These are phyloP conservation scores for Herpetospermum pedunculosum DNA, from an alignment of 306 rosid genomes.

Conservation along the genomic window DNA sequence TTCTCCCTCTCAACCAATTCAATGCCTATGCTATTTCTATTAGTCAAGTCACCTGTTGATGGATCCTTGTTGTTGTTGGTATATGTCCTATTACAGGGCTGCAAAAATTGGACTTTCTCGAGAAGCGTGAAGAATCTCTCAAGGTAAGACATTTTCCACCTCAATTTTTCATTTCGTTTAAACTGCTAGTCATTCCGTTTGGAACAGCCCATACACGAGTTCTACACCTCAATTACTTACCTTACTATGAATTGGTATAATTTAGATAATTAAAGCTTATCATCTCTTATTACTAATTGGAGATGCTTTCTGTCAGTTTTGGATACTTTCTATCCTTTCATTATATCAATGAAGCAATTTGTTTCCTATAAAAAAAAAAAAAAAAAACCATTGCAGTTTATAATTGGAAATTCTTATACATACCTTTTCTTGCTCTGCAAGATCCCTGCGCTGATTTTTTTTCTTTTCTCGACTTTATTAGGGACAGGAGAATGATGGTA, in stretches of 20 bases:
- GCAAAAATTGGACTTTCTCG: slow-evolving; percentile 7
- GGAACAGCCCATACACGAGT: too few species aligned
- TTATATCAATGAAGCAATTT: too few species aligned
- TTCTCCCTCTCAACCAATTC: not conserved
- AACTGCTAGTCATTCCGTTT: too few species aligned
- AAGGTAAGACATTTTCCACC: not conserved
- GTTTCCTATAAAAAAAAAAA: too few species aligned
- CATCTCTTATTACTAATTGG: too few species aligned
- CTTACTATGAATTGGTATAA: too few species aligned
- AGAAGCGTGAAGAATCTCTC: slow-evolving; percentile 13
- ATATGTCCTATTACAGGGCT: slow-evolving; percentile 2
- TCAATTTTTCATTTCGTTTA: not conserved
- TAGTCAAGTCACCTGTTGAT: slow-evolving; percentile 2
- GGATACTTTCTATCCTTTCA: too few species aligned
- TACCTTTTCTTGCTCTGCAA: not conserved
- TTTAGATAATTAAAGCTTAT: too few species aligned
- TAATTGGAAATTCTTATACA: not conserved
- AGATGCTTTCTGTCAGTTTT: too few species aligned
- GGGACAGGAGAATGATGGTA: slow-evolving; percentile 4
- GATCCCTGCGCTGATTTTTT: not conserved
- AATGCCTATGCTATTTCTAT: not conserved
- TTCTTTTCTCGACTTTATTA: not conserved
- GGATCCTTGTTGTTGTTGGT: not conserved
- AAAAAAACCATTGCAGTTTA: not conserved
- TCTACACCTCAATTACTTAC: too few species aligned